These are phyloP conservation scores for Debaryomyces hansenii DNA, from an alignment of 805 yeast genomes.

Conservation along the genomic window DNA sequence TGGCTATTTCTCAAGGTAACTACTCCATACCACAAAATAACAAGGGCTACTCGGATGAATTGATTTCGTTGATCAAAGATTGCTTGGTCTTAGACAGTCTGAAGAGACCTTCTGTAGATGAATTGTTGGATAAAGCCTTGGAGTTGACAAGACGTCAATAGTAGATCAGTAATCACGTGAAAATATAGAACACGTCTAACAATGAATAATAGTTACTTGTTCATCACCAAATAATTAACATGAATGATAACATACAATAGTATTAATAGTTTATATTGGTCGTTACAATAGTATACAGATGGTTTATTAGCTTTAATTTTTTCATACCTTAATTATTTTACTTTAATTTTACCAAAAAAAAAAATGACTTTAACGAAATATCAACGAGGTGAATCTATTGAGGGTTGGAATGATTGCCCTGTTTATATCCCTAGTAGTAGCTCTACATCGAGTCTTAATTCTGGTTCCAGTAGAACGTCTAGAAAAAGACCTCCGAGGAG, in stretches of 20 bases:
- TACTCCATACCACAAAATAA: conserved; percentile 57
- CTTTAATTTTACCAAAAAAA: neutral
- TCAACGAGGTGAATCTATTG: conserved; percentile 36
- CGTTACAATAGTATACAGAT: too few relatives aligned
- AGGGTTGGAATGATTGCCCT: conserved; percentile 70
- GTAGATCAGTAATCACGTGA: neutral
- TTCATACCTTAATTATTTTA: neutral
- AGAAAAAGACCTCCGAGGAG: conserved; percentile 11
- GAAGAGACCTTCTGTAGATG: conserved; percentile 63
- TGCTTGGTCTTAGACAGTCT: conserved; percentile 66
- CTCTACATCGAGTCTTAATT: neutral
- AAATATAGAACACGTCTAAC: neutral
- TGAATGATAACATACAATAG: neutral
- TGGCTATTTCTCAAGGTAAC: conserved; percentile 72
- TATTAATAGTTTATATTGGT: neutral
- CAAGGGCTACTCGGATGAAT: conserved; percentile 50
- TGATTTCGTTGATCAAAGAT: conserved; percentile 53
- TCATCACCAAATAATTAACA: neutral
- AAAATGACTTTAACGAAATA: conserved; percentile 31
- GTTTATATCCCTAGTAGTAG: conserved; percentile 10
- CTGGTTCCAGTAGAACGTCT: conserved; percentile 4
- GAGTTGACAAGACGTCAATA: conserved; percentile 21
- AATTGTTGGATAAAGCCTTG: conserved; percentile 52
- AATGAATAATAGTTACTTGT: neutral
- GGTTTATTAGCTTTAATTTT: too few relatives aligned